Conservation (phyloP, 768 basidiomycete genomes). For the Neoboletus subvelutipes region DNA sequence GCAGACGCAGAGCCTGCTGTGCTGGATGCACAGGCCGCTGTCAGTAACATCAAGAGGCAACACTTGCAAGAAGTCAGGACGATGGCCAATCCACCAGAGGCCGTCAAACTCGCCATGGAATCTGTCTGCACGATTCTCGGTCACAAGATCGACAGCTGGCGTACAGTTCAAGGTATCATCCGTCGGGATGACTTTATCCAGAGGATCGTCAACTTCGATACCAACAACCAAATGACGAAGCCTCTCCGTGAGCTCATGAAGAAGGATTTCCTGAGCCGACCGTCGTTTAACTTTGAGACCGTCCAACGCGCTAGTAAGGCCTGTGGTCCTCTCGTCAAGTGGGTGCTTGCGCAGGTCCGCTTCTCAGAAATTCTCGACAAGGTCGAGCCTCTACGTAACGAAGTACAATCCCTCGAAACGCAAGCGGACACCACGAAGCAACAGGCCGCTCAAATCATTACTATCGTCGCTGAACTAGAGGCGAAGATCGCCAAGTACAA, state of each 20-base stretch:
- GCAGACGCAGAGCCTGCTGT: conserved; percentile 98
- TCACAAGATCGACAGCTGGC: conserved; percentile 96
- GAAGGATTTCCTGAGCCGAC: conserved; percentile 86
- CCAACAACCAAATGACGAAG: conserved; percentile 86
- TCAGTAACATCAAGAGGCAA: conserved; percentile 93
- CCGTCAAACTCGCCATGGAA: conserved; percentile 97
- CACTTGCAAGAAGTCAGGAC: conserved; percentile 96
- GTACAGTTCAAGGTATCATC: conserved; percentile 92
- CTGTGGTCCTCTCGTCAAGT: conserved; percentile 96
- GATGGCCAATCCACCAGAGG: conserved; percentile 98
- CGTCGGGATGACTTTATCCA: conserved; percentile 97
- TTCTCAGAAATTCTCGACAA: conserved; percentile 98
- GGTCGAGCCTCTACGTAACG: conserved; percentile 93
- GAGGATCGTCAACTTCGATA: conserved; percentile 94
- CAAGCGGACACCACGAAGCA: conserved; percentile 96
- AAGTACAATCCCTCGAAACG: conserved; percentile 88
- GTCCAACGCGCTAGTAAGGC: conserved; percentile 95
- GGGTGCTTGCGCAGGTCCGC: conserved; percentile 94
- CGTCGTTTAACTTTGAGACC: conserved; percentile 91
- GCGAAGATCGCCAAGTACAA: conserved; percentile 92
- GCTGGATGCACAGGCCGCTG: conserved; percentile 91
- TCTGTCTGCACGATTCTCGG: conserved; percentile 96
- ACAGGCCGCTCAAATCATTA: conserved; percentile 85
- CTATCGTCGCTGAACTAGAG: conserved; percentile 91
- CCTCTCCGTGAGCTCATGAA: conserved; percentile 87